Base-by-base conservation (phyloP, 2,329 filamentous ascomycete genomes). In the Xylaria sp. region DNA sequence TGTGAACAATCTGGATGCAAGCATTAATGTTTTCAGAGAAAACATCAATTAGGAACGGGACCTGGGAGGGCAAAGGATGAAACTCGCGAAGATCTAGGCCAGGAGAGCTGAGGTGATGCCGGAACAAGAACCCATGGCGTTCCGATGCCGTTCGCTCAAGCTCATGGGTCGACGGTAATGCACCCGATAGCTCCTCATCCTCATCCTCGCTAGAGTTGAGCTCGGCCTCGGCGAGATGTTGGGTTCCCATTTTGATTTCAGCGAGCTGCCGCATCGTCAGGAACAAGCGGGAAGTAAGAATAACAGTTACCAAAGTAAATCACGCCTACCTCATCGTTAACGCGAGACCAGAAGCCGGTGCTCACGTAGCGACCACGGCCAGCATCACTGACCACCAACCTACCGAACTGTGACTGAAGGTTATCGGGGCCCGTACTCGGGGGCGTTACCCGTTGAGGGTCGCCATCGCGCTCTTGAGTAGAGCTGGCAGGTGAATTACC, bases 331-430 rank as follows among this genome's bases (percentile, higher is more conserved):
- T 85, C 84, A 47, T 85, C 82, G 54, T 80, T 82, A n/a, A 86
- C 77, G 1, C 79, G 78, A 2, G 82, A 82, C 83, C 83, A 86
- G 66, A 86, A 85, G 13, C 79, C 79, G 62, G 76, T 84, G 58
- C 80, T 80, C 10, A 85, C 72, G 67, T 85, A 85, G 13, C 79
- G 78, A 37, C 76, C 80, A 11, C 71, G 73, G 5, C 69, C 78
- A 7, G 72, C 65, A 67, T 83, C 80, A 27, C 78, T 73, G 1
- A 83, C 67, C 2, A 84, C 78, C 38, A 85, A 67, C 47, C 81
- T 75, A 1, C 82, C 82, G 60, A 84, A 81, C 11, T 78, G 73
- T 17, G 76, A 75, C 25, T 79, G 76, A 8, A 80, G 62, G 29
- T 40, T 60, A 1, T 55, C 56, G 1, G 65, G 38, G 4, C 60